Evolutionary conservation across 192 early-diverging fungal genomes (phyloP), one percentile per base, ranked within the genome.

Genomic region (Coemansia sp.): DNA sequence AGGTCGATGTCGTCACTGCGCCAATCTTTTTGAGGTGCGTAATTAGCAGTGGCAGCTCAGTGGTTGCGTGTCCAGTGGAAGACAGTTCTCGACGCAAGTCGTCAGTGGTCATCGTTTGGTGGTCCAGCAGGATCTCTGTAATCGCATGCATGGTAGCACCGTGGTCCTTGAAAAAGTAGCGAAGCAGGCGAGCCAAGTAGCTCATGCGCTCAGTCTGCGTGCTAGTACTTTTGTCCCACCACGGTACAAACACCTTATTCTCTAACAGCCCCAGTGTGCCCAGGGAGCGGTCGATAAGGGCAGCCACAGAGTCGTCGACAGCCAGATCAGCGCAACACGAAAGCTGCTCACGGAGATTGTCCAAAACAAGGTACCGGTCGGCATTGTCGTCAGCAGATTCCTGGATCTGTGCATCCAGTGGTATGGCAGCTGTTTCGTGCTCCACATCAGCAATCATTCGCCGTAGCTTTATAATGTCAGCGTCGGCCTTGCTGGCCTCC

Each of bases 161-260:
- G n/a, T 84, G 74, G 49, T 84, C 82, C 66, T 73, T 74, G 65
- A 80, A 84, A n/a, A 84, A 80, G 43, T 76, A 84, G 20, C 75
- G 71, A 58, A 84, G 58, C 24, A 84, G 66, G 18, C 78, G 43
- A 0, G 70, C 46, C 33, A 80, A 55, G 50, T 71, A 84, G 18
- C 67, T 60, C 65, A 76, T 49, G 11, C 82, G 68, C 43, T 68
- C 67, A 2, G 68, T 64, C 69, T 84, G 82, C 46, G 75, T 12
- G 27, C 62, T 65, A 0, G 72, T 69, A 27, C 65, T 72, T 1
- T 41, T 27, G n/a, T 83, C 81, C 81, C 81, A 83, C 81, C 81
- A 83, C 9, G 81, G 74, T 0, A 83, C 71, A 73, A 83, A 76
- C 22, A 83, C 70, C 55, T 79, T 78, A 65, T 70, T 83, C 65